Conservation (phyloP, 2,329 filamentous ascomycete genomes). For the Coniella vitis region DNA sequence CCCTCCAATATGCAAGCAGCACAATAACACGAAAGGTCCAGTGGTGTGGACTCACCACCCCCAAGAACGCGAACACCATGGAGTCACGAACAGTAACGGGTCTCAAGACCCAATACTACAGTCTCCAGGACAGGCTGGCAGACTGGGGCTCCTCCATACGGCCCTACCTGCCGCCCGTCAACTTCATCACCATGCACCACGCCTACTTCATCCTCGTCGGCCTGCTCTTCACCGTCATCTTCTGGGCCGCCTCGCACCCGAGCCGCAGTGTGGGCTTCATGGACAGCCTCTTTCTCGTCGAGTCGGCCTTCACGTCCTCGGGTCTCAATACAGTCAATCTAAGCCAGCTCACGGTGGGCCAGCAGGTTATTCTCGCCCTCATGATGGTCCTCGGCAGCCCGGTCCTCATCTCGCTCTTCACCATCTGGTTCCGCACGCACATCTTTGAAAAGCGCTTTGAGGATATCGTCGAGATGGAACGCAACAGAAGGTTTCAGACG, state of each 20-base stretch:
- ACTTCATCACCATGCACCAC: slow-evolving; percentile 61
- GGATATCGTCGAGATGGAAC: slow-evolving; percentile 40
- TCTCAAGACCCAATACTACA: slow-evolving; percentile 2
- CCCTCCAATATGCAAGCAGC: too few species aligned
- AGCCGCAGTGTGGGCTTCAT: slow-evolving; percentile 48
- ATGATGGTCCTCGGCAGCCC: slow-evolving; percentile 58
- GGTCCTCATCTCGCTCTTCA: slow-evolving; percentile 58
- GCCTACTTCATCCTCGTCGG: slow-evolving; percentile 53
- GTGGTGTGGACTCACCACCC: too few species aligned
- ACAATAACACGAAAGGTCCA: too few species aligned
- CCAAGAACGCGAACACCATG: not conserved
- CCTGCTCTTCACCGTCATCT: slow-evolving; percentile 50
- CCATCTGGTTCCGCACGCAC: slow-evolving; percentile 52
- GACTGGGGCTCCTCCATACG: slow-evolving; percentile 2
- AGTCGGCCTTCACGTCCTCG: slow-evolving; percentile 60
- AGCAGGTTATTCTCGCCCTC: slow-evolving; percentile 57
- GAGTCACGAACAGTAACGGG: not conserved
- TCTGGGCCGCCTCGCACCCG: slow-evolving; percentile 50
- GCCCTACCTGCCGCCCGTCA: slow-evolving; percentile 35
- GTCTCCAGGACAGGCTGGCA: slow-evolving; percentile 1
- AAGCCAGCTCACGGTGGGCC: slow-evolving; percentile 53
- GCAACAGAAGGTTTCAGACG: slow-evolving; percentile 24
- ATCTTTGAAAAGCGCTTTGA: slow-evolving; percentile 57
- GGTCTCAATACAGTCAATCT: slow-evolving; percentile 59
- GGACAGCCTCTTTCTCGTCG: slow-evolving; percentile 57